These are phyloP conservation scores for Carex sylvatica DNA, from an alignment of 202 grass and related monocot genomes.

Conservation along the genomic window DNA sequence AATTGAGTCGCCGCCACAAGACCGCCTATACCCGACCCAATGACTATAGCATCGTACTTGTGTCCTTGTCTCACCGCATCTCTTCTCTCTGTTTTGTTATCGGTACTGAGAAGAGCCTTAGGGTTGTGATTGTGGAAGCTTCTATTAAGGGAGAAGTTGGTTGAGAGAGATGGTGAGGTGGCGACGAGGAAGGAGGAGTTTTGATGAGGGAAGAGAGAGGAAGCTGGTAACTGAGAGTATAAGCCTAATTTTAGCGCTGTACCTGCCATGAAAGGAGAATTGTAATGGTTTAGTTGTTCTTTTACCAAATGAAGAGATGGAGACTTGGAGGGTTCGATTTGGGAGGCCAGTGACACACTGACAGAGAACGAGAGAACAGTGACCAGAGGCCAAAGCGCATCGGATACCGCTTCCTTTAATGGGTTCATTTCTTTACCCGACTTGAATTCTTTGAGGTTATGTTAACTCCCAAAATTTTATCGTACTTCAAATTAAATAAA, in stretches of 20 bases:
- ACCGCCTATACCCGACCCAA: conserved; percentile 84
- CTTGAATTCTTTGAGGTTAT: neutral
- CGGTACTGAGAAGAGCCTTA: neutral
- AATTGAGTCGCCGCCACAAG: conserved; percentile 81
- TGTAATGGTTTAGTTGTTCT: neutral
- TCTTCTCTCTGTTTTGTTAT: neutral
- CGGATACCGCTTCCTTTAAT: neutral
- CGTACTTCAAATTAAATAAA: too few relatives aligned
- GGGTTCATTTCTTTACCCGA: neutral
- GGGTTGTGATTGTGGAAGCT: neutral
- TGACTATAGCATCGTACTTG: conserved; percentile 64
- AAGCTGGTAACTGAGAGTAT: neutral
- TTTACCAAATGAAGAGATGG: too few relatives aligned
- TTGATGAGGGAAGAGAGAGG: neutral
- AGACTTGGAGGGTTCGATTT: neutral
- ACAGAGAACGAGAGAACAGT: neutral
- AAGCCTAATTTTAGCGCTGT: neutral
- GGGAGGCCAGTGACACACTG: neutral
- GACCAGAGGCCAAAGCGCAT: neutral
- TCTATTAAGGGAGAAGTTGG: neutral
- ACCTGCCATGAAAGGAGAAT: neutral
- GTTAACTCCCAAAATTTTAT: neutral
- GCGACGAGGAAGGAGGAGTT: neutral
- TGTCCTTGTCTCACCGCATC: neutral
- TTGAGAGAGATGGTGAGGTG: too few relatives aligned